These are phyloP conservation scores for Diaporthe capsici DNA, from an alignment of 2,329 filamentous ascomycete genomes.

Conservation along the genomic window DNA sequence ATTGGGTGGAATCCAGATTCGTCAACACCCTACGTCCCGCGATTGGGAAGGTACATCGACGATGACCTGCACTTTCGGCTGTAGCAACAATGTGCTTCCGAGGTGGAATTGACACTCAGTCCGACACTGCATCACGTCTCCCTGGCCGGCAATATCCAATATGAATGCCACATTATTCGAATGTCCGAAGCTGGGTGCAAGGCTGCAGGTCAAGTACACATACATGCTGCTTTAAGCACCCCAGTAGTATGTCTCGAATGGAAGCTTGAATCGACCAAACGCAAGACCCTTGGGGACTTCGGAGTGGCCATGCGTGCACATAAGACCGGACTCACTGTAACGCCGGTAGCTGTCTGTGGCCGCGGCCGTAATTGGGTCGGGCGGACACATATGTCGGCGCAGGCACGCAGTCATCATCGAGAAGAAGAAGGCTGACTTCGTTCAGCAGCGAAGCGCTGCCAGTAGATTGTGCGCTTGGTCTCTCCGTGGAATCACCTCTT, in stretches of 20 bases:
- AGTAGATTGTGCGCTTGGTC: slow-evolving; percentile 16
- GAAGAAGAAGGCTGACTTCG: slow-evolving; percentile 17
- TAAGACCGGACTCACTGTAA: background rate
- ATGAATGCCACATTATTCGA: no score
- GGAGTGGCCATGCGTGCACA: background rate
- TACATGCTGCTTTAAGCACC: background rate
- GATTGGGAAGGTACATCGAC: background rate
- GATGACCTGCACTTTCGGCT: background rate
- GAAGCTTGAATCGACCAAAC: background rate
- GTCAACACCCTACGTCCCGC: background rate
- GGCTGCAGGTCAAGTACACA: background rate
- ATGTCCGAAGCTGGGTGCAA: background rate
- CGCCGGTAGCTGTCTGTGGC: slow-evolving; percentile 7
- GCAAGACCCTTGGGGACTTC: background rate
- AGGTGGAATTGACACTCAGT: background rate
- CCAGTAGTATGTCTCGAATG: background rate
- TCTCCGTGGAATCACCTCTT: slow-evolving; percentile 19
- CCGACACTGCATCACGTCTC: background rate
- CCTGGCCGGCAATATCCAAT: background rate
- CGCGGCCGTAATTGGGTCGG: slow-evolving; percentile 28
- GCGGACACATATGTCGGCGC: slow-evolving; percentile 7
- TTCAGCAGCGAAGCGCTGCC: slow-evolving; percentile 38
- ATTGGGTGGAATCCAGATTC: slow-evolving; percentile 1
- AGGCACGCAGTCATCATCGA: slow-evolving; percentile 1
- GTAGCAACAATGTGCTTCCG: background rate